Conservation (phyloP, 768 basidiomycete genomes). For the Trametes meyenii region DNA sequence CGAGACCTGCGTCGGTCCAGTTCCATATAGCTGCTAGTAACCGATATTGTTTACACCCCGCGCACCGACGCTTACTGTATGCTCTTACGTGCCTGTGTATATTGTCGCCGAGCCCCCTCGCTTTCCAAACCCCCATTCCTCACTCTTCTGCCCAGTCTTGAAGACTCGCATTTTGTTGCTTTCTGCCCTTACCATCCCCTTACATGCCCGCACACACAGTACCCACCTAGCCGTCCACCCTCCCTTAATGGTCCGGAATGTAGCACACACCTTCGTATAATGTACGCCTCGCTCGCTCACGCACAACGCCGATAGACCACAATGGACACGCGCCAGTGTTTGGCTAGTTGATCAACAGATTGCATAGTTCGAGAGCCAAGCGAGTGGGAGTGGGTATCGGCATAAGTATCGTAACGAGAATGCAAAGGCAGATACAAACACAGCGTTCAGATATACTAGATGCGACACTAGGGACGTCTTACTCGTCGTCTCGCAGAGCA, state of each 20-base stretch:
- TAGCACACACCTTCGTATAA: background rate
- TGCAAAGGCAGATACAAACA: background rate
- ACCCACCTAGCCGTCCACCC: background rate
- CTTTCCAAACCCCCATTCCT: background rate
- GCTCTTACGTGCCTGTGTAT: background rate
- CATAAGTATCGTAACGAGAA: no score
- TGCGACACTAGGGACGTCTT: background rate
- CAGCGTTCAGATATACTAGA: background rate
- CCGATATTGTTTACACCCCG: background rate
- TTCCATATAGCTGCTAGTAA: background rate
- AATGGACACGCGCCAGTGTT: background rate
- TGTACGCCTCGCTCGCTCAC: background rate
- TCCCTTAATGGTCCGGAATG: background rate
- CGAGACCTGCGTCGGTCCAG: background rate
- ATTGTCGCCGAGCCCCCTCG: background rate
- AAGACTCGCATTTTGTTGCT: background rate
- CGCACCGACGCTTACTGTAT: background rate
- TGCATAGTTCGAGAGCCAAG: background rate
- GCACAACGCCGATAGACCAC: background rate
- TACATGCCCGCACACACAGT: background rate
- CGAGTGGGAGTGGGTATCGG: background rate
- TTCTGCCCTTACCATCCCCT: background rate
- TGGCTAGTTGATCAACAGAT: background rate
- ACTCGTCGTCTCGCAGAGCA: constrained; percentile 23
- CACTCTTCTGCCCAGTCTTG: background rate